These are phyloP conservation scores for Phoma herbarum DNA, from an alignment of 2,329 filamentous ascomycete genomes.

Conservation along the genomic window DNA sequence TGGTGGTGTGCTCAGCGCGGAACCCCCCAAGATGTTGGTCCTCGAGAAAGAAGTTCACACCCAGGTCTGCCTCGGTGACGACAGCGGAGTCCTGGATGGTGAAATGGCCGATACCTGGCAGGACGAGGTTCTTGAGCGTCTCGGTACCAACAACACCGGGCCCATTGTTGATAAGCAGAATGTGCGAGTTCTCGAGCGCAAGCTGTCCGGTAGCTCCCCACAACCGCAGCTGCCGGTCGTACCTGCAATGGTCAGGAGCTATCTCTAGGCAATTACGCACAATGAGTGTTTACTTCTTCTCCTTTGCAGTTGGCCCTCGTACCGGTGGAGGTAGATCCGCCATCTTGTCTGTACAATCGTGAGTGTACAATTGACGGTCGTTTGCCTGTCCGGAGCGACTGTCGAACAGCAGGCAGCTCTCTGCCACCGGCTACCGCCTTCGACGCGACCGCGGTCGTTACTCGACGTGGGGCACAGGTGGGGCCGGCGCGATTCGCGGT, in stretches of 20 bases:
- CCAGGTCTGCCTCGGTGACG: constrained; percentile 84
- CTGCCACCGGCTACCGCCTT: constrained; percentile 23
- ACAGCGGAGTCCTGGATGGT: constrained; percentile 83
- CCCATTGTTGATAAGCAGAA: constrained; percentile 89
- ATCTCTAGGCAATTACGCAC: constrained; percentile 7
- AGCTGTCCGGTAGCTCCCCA: constrained; percentile 94
- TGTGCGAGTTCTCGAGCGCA: constrained; percentile 87
- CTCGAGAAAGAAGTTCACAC: constrained; percentile 97
- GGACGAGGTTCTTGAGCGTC: constrained; percentile 94
- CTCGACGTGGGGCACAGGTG: constrained; percentile 14
- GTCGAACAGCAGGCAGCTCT: constrained; percentile 15
- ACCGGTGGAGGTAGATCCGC: constrained; percentile 51
- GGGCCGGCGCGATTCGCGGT: background rate
- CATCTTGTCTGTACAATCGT: constrained; percentile 33
- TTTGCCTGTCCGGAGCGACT: constrained; percentile 9
- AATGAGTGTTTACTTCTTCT: constrained; percentile 58
- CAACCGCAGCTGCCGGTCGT: constrained; percentile 92
- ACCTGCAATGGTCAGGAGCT: constrained; percentile 61
- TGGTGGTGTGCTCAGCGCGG: constrained; percentile 79
- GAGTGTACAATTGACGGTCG: background rate
- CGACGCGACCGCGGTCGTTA: constrained; percentile 9
- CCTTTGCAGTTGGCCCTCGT: constrained; percentile 54
- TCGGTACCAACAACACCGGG: constrained; percentile 89
- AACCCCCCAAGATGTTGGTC: constrained; percentile 77
- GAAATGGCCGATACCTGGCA: constrained; percentile 90